phyloP scores from a whole-genome alignment of 2,329 filamentous ascomycete species.

The Rhinocladiella mackenziei region DNA sequence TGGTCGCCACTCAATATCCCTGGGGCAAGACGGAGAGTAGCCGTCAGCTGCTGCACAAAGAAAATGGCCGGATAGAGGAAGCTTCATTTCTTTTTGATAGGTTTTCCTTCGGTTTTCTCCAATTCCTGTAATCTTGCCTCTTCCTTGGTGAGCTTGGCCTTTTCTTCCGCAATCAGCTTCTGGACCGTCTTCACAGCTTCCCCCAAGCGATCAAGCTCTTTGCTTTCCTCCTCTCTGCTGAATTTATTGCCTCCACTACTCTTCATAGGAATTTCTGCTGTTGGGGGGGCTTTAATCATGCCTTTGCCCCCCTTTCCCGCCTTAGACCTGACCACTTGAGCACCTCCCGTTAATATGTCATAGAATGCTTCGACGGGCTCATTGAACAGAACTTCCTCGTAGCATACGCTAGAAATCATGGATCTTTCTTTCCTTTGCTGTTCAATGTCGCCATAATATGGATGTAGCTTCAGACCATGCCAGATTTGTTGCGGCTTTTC shows the following conservation, averaged over 20 bases:
- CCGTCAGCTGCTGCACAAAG: not conserved
- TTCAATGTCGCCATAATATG: conserved; percentile 75
- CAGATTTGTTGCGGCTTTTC: conserved; percentile 97
- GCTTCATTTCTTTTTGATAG: conserved; percentile 29
- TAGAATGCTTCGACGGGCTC: conserved; percentile 89
- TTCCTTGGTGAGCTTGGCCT: conserved; percentile 56
- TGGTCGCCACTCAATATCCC: not conserved
- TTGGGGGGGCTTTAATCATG: conserved; percentile 56
- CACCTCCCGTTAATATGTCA: conserved; percentile 74
- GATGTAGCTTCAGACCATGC: conserved; percentile 85
- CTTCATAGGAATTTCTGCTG: conserved; percentile 68
- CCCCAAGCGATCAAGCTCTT: conserved; percentile 61
- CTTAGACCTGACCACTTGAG: conserved; percentile 47
- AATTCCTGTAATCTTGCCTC: conserved; percentile 57
- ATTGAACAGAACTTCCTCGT: conserved; percentile 96
- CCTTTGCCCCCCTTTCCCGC: conserved; percentile 47
- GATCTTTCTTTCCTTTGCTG: conserved; percentile 62
- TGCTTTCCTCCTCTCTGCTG: conserved; percentile 65
- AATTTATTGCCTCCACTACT: conserved; percentile 68
- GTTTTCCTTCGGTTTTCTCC: conserved; percentile 41
- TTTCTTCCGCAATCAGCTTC: conserved; percentile 61
- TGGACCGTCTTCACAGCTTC: conserved; percentile 58
- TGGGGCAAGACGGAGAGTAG: not conserved
- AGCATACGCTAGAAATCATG: conserved; percentile 71
- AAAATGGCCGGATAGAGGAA: not conserved